These are phyloP conservation scores for Rhynchospora pubera DNA, from an alignment of 176 grass and related monocot species.

Conservation along the genomic window DNA sequence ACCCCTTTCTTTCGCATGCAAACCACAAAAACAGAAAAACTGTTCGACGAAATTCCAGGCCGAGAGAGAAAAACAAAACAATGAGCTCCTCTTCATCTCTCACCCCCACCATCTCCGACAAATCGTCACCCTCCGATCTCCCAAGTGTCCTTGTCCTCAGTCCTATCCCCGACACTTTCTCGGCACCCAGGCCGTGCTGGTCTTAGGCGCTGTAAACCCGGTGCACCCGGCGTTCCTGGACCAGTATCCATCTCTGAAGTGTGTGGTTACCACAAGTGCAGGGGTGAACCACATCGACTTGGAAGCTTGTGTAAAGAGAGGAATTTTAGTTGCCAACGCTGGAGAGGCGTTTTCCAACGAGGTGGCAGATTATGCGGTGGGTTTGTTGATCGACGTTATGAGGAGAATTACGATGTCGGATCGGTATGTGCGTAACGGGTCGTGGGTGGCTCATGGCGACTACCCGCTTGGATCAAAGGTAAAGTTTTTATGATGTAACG, in stretches of 20 bases:
- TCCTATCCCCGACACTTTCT: background rate
- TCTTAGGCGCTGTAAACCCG: background rate
- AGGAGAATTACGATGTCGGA: background rate
- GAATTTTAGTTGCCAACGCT: conserved; percentile 18
- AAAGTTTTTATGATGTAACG: background rate
- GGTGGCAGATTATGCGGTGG: conserved; percentile 45
- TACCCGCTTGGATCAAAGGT: too few species aligned
- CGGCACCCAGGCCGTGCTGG: conserved; percentile 15
- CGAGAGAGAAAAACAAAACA: background rate
- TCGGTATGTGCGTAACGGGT: too few species aligned
- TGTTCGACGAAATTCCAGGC: background rate
- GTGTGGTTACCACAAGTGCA: conserved; percentile 25
- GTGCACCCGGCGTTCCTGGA: conserved; percentile 18
- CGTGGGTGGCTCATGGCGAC: too few species aligned
- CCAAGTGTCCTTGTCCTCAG: background rate
- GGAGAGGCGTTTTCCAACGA: conserved; percentile 19
- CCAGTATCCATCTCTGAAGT: conserved; percentile 13
- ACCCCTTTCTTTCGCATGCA: background rate
- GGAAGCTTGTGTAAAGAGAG: conserved; percentile 26
- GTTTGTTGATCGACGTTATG: conserved; percentile 31
- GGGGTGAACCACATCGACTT: conserved; percentile 37
- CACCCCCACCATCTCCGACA: background rate
- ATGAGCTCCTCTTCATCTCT: background rate
- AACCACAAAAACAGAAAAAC: background rate
- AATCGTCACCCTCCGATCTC: background rate